Evolutionary conservation across 257 asterid species (phyloP), one percentile per base, ranked within the genome.

Genomic region (Euphrasia confusa): DNA sequence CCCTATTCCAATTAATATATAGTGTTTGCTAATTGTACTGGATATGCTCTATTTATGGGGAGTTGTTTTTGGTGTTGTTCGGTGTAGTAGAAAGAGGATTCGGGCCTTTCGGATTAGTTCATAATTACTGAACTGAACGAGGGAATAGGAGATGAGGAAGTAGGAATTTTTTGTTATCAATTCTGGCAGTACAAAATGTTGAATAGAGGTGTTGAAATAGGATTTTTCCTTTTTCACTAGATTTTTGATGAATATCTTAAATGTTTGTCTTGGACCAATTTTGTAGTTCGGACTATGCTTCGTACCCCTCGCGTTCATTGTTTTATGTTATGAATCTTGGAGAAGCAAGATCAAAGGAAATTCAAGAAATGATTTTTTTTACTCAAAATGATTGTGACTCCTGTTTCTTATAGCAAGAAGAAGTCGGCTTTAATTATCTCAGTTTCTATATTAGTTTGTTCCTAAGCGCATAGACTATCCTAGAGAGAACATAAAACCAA

Each of bases 1-100:
- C 52, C 9, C 12, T 39, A 48, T 35, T 11, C 21, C 52, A 32
- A 14, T 56, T 56, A 27, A 28, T 60, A 49, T 60, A 30, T 58
- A 13, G 47, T 30, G 5, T 30, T 49, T 66, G 37, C 24, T 58
- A 11, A 13, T 44, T 40, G 42, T 44, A 13, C 42, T 9, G 44
- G 28, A 57, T 12, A 32, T 66, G 60, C 57, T 37, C 50, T 53
- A 13, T 44, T 45, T 14, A 45, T 48, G 71, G 64, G 65, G 60
- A n/a, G 7, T 68, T 53, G 64, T 39, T 18, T 62, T 24, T 17
- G 15, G 5, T n/a, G n/a, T n/a, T n/a, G n/a, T n/a, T n/a, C 2
- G 21, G 32, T 54, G 60, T 49, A 5, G 42, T 50, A 24, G 54
- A 21, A 11, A 3, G 17, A 17, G 47, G 62, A 18, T 53, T 53